Conservation (phyloP, 192 early-diverging fungal genomes). For the Backusella psychrophila region DNA sequence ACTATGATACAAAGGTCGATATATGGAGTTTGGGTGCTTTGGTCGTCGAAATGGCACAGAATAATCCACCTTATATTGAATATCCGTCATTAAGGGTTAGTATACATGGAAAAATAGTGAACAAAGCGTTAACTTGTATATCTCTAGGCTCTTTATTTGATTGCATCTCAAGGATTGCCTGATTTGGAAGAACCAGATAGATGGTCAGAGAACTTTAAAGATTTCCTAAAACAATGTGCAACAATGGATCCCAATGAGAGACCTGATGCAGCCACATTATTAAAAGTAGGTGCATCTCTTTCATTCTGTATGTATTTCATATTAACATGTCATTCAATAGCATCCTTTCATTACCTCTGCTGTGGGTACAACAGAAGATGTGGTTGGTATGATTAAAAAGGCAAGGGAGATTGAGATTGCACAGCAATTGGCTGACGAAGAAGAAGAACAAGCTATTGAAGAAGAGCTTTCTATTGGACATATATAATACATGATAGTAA, state of each 20-base stretch:
- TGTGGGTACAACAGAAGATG: conserved; percentile 57
- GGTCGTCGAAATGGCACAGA: conserved; percentile 94
- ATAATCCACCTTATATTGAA: conserved; percentile 93
- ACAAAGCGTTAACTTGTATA: background rate
- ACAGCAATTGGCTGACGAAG: conserved; percentile 13
- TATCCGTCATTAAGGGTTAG: conserved; percentile 64
- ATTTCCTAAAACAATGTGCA: conserved; percentile 70
- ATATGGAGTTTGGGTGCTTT: conserved; percentile 94
- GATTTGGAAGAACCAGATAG: conserved; percentile 74
- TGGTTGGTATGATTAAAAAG: conserved; percentile 38
- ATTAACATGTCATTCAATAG: conserved; percentile 4
- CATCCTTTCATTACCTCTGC: conserved; percentile 57
- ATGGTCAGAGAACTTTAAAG: conserved; percentile 64
- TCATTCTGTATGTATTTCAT: background rate
- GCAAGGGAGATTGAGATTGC: conserved; percentile 14
- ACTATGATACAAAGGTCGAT: conserved; percentile 93
- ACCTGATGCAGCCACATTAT: conserved; percentile 64
- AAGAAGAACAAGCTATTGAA: conserved; percentile 7
- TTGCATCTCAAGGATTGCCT: conserved; percentile 86
- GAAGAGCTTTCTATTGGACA: background rate
- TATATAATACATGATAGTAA: background rate
- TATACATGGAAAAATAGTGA: background rate
- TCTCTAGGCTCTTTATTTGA: conserved; percentile 68
- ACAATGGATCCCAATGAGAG: conserved; percentile 72
- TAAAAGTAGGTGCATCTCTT: conserved; percentile 41